phyloP scores from a whole-genome alignment of 345 rosid genomes.

The Murraya paniculata region DNA sequence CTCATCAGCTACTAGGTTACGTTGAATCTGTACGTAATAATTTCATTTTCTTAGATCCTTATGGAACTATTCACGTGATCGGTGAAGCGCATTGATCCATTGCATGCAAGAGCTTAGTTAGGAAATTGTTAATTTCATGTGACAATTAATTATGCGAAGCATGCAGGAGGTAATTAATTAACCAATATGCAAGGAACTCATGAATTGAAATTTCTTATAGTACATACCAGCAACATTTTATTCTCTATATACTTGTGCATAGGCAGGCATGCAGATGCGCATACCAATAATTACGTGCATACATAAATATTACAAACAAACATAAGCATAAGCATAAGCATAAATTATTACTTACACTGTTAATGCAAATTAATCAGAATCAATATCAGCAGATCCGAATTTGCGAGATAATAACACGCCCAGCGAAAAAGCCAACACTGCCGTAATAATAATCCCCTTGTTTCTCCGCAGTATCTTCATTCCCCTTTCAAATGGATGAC shows the following conservation, averaged over 20 bases:
- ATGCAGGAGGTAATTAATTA: too few species aligned
- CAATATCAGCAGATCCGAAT: background rate
- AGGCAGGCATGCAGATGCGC: background rate
- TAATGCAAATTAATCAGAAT: background rate
- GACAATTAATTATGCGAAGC: too few species aligned
- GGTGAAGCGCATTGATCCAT: background rate
- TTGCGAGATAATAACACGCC: constrained; percentile 32
- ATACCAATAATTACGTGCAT: background rate
- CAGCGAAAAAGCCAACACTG: constrained; percentile 39
- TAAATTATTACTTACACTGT: background rate
- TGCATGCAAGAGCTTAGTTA: background rate
- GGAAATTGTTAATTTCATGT: background rate
- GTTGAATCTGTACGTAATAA: background rate
- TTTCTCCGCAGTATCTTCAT: constrained; percentile 23
- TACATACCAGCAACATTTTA: background rate
- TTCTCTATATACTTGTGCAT: background rate
- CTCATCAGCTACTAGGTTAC: background rate
- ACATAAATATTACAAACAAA: background rate
- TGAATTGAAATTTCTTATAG: background rate
- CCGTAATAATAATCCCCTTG: constrained; percentile 26
- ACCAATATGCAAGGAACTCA: background rate
- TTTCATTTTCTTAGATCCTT: background rate
- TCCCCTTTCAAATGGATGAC: constrained; percentile 11
- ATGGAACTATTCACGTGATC: background rate
- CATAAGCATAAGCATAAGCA: background rate